Conservation (phyloP, 306 rosid genomes). For the Cucurbita ficifolia region DNA sequence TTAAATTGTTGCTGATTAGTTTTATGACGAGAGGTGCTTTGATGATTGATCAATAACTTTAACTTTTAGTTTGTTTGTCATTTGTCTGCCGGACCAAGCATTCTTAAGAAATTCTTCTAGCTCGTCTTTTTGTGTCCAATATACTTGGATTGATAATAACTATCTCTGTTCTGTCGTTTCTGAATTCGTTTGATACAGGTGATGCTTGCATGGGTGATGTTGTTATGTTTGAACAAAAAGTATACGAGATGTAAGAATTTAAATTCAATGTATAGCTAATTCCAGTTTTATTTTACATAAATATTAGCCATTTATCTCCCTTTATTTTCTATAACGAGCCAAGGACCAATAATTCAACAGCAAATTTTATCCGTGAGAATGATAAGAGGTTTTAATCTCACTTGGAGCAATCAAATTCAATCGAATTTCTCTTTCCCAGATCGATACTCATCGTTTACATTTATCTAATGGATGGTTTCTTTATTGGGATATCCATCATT, state of each 20-base stretch:
- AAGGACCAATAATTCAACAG: neutral
- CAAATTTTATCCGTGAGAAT: neutral
- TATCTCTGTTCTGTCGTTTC: neutral
- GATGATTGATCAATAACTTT: no score
- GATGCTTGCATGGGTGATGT: slow-evolving; percentile 89
- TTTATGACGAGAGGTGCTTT: no score
- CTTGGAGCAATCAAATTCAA: neutral
- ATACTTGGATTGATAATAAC: no score
- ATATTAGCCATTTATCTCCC: neutral
- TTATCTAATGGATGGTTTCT: neutral
- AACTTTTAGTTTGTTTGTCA: no score
- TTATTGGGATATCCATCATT: slow-evolving; percentile 6
- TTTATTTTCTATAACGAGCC: neutral
- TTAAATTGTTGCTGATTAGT: neutral
- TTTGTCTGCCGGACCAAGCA: no score
- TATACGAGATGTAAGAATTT: slow-evolving; percentile 62
- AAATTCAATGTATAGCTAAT: neutral
- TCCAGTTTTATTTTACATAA: neutral
- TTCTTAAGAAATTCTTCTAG: no score
- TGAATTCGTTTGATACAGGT: slow-evolving; percentile 36
- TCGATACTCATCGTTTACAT: neutral
- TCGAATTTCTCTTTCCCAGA: neutral
- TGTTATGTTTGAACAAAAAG: slow-evolving; percentile 84
- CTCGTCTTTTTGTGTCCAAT: no score
- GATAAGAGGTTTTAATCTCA: neutral